Conservation (phyloP, 2,329 filamentous ascomycete genomes). For the Akanthomyces muscarius region DNA sequence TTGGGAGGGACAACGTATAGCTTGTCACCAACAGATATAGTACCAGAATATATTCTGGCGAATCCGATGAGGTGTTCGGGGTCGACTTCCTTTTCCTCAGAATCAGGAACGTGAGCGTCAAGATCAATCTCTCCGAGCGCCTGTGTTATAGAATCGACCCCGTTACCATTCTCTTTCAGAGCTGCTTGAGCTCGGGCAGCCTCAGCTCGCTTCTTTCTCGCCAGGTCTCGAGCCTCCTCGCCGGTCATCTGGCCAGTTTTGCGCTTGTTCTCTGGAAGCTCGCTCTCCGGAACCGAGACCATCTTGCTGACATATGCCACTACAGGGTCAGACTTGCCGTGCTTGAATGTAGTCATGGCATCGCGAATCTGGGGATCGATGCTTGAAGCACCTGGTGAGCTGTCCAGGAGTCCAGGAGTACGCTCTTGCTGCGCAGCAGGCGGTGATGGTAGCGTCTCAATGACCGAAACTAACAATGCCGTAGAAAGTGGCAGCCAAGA, state of each 20-base stretch:
- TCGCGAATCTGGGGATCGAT: conserved; percentile 66
- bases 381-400: conserved; percentile 70
- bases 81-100: conserved; percentile 59
- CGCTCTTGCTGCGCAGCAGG: conserved; percentile 72
- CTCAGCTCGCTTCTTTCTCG: conserved; percentile 82
- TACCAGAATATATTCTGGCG: conserved; percentile 88
- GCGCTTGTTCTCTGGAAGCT: conserved; percentile 82
- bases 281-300: conserved; percentile 90
- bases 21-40: conserved; percentile 80
- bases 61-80: conserved; percentile 92
- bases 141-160: conserved; percentile 53
- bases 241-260: conserved; percentile 69
- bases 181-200: conserved; percentile 74
- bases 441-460: conserved; percentile 88
- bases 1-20: conserved; percentile 92
- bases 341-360: conserved; percentile 81
- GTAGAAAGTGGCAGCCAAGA: conserved; percentile 91
- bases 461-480: conserved; percentile 85
- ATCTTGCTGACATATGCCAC: conserved; percentile 98
- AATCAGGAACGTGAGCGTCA: conserved; percentile 45
- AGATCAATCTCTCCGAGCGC: conserved; percentile 60
- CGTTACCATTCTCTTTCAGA: conserved; percentile 36
- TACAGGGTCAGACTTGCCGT: conserved; percentile 65
- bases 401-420: conserved; percentile 72
- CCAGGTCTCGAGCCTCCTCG: conserved; percentile 86